These are phyloP conservation scores for Diaporthe citrichinensis DNA, from an alignment of 2,329 filamentous ascomycete species.

Conservation along the genomic window DNA sequence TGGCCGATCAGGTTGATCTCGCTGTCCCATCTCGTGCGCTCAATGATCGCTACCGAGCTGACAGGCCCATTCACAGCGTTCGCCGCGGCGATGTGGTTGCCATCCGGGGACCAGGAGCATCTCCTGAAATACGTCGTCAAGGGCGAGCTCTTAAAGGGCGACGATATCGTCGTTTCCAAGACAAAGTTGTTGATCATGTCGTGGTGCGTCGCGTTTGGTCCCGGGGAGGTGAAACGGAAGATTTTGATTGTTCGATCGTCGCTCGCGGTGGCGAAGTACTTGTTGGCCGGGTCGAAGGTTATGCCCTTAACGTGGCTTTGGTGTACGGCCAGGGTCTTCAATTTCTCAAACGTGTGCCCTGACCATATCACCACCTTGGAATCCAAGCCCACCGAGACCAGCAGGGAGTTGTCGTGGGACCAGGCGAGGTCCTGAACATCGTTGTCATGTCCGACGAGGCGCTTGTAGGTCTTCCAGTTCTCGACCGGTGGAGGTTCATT, in stretches of 20 bases:
- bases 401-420: conserved; percentile 94
- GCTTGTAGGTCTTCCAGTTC: conserved; percentile 96
- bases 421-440: conserved; percentile 98
- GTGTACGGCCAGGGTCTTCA: conserved; percentile 93
- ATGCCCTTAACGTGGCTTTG: conserved; percentile 99
- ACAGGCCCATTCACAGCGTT: conserved; percentile 98
- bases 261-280: conserved; percentile 98
- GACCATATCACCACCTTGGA: conserved; percentile 99
- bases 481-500: conserved; percentile 94
- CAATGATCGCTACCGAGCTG: conserved; percentile 96
- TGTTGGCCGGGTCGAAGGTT: conserved; percentile 98
- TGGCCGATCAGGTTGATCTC: conserved; percentile 98
- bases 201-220: conserved; percentile 91
- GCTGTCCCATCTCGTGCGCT: conserved; percentile 91
- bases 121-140: conserved; percentile 96
- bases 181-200: conserved; percentile 98
- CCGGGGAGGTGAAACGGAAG: conserved; percentile 92
- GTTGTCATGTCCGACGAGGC: conserved; percentile 96
- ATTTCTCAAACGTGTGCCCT: conserved; percentile 96
- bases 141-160: conserved; percentile 91
- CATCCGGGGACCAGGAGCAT: conserved; percentile 98
- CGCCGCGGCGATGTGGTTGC: conserved; percentile 95
- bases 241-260: conserved; percentile 98
- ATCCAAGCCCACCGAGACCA: conserved; percentile 96
- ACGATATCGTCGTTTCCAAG: conserved; percentile 89